Evolutionary conservation across 495 filamentous ascomycete genomes (phyloP).

Genomic region (Xylaria cubensis): DNA sequence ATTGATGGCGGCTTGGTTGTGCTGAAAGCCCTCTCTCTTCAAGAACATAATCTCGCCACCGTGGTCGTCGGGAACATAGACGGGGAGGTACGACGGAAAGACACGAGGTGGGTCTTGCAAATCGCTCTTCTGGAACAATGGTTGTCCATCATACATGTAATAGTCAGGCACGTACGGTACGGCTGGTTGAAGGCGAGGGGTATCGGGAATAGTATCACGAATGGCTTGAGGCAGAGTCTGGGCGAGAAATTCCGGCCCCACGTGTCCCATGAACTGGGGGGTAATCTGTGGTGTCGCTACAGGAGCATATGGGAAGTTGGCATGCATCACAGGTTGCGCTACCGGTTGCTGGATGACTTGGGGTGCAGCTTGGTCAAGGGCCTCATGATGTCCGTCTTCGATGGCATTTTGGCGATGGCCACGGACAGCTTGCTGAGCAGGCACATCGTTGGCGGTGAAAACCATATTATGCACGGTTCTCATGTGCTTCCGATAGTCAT

Average conservation of each 20-base stretch:
- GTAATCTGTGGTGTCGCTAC: too few relatives aligned
- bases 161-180: background rate
- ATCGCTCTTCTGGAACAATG: background rate
- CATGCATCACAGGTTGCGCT: too few relatives aligned
- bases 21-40: background rate
- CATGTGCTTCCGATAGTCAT: slow-evolving; percentile 14
- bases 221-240: too few relatives aligned
- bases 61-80: background rate
- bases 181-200: background rate
- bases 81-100: background rate
- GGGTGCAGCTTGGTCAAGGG: background rate
- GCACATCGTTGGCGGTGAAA: background rate
- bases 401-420: background rate
- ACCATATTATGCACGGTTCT: background rate
- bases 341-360: background rate
- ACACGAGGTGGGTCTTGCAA: background rate
- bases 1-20: too few relatives aligned
- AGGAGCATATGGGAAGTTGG: too few relatives aligned
- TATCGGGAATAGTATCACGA: background rate
- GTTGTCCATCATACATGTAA: background rate
- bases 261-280: too few relatives aligned
- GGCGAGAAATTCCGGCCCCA: too few relatives aligned
- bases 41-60: background rate
- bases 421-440: background rate
- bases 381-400: background rate